These are phyloP conservation scores for Daldinia childiae DNA, from an alignment of 495 filamentous ascomycete genomes.

Conservation along the genomic window DNA sequence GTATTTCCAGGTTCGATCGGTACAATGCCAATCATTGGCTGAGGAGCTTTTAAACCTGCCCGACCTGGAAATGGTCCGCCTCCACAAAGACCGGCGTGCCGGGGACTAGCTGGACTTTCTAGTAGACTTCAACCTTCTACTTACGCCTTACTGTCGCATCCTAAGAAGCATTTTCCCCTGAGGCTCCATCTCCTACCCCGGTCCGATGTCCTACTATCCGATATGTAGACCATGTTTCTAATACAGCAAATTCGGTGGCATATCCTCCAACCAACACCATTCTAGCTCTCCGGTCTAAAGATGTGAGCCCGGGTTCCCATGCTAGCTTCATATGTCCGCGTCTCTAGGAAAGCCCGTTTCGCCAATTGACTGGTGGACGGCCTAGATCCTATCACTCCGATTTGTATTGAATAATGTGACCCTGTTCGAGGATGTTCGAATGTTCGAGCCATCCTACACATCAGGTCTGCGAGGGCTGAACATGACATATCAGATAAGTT, in stretches of 20 bases:
- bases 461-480: background rate
- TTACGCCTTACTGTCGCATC: slow-evolving; percentile 12
- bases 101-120: background rate
- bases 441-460: background rate
- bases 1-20: slow-evolving; percentile 37
- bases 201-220: slow-evolving; percentile 1
- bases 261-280: slow-evolving; percentile 28
- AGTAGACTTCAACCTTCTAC: slow-evolving; percentile 9
- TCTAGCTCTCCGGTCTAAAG: slow-evolving; percentile 1
- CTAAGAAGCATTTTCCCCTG: slow-evolving; percentile 2
- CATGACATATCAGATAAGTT: slow-evolving; percentile 7
- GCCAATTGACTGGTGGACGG: slow-evolving; percentile 9
- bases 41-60: slow-evolving; percentile 25
- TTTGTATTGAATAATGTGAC: slow-evolving; percentile 14
- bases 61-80: slow-evolving; percentile 15
- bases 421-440: slow-evolving; percentile 6
- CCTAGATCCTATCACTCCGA: background rate
- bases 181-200: slow-evolving; percentile 26
- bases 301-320: slow-evolving; percentile 10
- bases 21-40: slow-evolving; percentile 44
- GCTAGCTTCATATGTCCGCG: slow-evolving; percentile 7
- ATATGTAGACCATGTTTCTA: slow-evolving; percentile 15
- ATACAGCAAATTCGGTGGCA: slow-evolving; percentile 13
- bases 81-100: background rate
- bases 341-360: background rate